Percentiles rank a stretch among this genome's conserved stretches.
Conservation (phyloP, 2,329 filamentous ascomycete genomes). For the Fusarium dimerum region DNA sequence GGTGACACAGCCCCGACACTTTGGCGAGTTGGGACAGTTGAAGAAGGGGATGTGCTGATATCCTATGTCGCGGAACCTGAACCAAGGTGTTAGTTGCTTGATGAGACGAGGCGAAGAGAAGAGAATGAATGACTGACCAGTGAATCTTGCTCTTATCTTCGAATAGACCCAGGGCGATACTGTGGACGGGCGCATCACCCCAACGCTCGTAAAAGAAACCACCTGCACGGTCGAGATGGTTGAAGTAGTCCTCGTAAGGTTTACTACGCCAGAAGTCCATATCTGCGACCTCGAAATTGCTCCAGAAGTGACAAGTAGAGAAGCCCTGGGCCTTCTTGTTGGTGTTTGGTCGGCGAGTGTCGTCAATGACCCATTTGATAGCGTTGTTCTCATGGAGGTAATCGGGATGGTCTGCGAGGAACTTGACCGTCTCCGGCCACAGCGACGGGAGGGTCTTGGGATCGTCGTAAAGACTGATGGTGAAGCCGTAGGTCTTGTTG, state of each 20-base stretch:
- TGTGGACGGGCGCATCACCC: conserved; percentile 97
- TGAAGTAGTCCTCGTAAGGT: conserved; percentile 92
- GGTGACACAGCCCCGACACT: conserved; percentile 84
- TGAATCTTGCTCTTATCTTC: conserved; percentile 90
- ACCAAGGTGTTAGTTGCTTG: conserved; percentile 2
- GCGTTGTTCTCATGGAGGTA: conserved; percentile 84
- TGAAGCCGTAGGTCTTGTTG: conserved; percentile 99
- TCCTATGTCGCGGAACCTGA: conserved; percentile 97
- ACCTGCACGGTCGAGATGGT: conserved; percentile 92
- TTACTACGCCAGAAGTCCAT: conserved; percentile 90
- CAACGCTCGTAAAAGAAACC: conserved; percentile 99
- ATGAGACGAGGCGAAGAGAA: neutral
- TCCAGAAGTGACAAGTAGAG: conserved; percentile 99
- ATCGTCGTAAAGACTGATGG: conserved; percentile 93
- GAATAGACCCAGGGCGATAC: conserved; percentile 87
- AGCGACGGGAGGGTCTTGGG: conserved; percentile 82
- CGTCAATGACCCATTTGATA: conserved; percentile 83
- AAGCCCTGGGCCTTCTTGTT: conserved; percentile 84
- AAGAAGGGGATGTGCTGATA: conserved; percentile 99
- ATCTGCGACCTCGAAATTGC: conserved; percentile 95
- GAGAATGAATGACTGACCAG: conserved; percentile 62
- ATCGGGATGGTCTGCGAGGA: conserved; percentile 80
- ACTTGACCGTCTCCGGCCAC: conserved; percentile 95
- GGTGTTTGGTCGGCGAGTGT: conserved; percentile 73
- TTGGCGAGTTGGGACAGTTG: conserved; percentile 96